Evolutionary conservation across 306 rosid species (phyloP), one percentile per base, ranked within the genome.

Genomic region (Alnus rubra): DNA sequence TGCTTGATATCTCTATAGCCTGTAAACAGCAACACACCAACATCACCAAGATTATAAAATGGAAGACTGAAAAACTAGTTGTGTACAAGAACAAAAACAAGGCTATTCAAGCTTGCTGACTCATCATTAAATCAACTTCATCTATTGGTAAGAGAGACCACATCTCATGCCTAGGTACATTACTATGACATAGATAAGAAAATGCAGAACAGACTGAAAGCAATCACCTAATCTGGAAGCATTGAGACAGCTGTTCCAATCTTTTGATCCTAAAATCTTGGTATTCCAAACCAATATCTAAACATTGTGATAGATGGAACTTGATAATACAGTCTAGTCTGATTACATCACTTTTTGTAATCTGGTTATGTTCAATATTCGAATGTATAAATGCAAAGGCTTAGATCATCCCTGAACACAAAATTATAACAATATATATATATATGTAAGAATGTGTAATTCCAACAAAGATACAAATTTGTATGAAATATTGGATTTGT

Each of bases 1-100:
- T 93, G 88, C 98, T 93, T 67, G 98, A 93, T 83, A 93, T 86
- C 83, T 91, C 98, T 56, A 93, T 88, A 72, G 91, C 97, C 98
- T 93, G 93, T 33, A 51, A 44, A 77, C 53, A 80, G 81, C 82
- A 55, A 74, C 53, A 78, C 69, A 74, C 47, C 45, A 76, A 53
- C 55, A 80, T 53, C 55, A 18, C 55, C 58, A 44, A 8, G 23
- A 74, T 63, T 48, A 71, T 74, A 71, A 69, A 74, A 65, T 42
- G 13, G 5, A 75, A 48, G 14, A 52, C 15, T 5, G 45, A 13
- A 45, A 45, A 53, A 31, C 13, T 13, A 47, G 70, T 6, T 15
- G 12, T 42, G 15, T 47, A 68, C 51, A 71, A 18, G 39, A 71
- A 11, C 18, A 11, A 75, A 79, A 63, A 55, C 48, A 49, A 68